Percentiles rank a stretch among this genome's conserved stretches.
Conservation (phyloP, 73 alveolate genomes). For the Loxodes magnus region DNA sequence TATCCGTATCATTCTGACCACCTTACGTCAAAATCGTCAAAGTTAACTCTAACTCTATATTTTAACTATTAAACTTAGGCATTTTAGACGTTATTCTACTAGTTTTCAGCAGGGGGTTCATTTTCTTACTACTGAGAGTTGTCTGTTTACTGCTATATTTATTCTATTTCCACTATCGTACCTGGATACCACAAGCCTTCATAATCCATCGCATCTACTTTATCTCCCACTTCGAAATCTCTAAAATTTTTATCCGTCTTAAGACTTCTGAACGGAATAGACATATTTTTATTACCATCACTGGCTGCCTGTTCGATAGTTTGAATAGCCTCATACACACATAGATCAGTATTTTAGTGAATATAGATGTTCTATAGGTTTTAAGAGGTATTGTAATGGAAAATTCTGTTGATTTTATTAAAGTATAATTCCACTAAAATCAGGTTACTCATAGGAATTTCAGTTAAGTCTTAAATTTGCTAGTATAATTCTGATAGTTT, state of each 20-base stretch:
- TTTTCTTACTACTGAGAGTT: not conserved
- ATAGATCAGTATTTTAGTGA: slow-evolving; percentile 8
- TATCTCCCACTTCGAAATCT: slow-evolving; percentile 1
- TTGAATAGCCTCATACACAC: slow-evolving; percentile 19
- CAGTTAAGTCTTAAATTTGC: slow-evolving; percentile 15
- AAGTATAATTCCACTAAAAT: slow-evolving; percentile 22
- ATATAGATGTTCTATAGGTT: too few relatives aligned
- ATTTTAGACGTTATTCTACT: too few relatives aligned
- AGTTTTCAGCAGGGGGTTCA: too few relatives aligned
- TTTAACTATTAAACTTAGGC: too few relatives aligned
- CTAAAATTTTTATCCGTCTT: not conserved
- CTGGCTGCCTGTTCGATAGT: slow-evolving; percentile 18
- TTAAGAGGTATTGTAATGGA: too few relatives aligned
- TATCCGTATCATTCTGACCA: too few relatives aligned
- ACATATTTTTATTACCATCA: slow-evolving; percentile 10
- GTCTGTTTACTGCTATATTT: slow-evolving; percentile 2
- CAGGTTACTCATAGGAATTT: not conserved
- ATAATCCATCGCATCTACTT: slow-evolving; percentile 21
- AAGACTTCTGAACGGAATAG: too few relatives aligned
- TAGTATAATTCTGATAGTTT: slow-evolving; percentile 8
- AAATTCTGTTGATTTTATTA: slow-evolving; percentile 11
- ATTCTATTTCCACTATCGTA: not conserved
- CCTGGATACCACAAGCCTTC: slow-evolving; percentile 23
- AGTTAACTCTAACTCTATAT: too few relatives aligned
- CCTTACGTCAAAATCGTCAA: too few relatives aligned